These are phyloP conservation scores for Leucosporidium yakuticum DNA, from an alignment of 768 basidiomycete species.

Conservation along the genomic window DNA sequence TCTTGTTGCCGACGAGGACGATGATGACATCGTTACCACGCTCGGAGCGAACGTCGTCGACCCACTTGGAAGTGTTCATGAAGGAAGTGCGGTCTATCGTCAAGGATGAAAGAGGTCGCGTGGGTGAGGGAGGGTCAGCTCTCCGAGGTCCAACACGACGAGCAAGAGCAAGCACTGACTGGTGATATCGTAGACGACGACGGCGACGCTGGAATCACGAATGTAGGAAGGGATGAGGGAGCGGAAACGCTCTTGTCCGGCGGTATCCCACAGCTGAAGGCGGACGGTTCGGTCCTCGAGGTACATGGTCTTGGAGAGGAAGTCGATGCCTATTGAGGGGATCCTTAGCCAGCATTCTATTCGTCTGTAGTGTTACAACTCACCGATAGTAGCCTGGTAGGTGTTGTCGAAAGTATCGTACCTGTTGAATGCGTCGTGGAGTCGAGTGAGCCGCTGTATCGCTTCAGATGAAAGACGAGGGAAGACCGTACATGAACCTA, in stretches of 20 bases:
- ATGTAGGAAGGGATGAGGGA: constrained; percentile 98
- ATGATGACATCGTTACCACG: constrained; percentile 97
- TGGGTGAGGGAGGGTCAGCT: constrained; percentile 8
- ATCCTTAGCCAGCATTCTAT: neutral
- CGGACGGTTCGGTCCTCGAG: constrained; percentile 96
- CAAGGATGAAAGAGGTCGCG: neutral
- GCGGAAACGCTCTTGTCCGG: constrained; percentile 96
- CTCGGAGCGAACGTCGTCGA: constrained; percentile 97
- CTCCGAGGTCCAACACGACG: neutral
- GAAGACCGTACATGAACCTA: constrained; percentile 50
- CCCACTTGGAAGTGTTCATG: constrained; percentile 96
- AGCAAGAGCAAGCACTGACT: constrained; percentile 54
- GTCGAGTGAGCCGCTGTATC: neutral
- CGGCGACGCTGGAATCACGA: constrained; percentile 95
- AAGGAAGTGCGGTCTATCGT: constrained; percentile 90
- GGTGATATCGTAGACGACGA: constrained; percentile 96
- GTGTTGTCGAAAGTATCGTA: constrained; percentile 99
- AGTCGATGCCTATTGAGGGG: constrained; percentile 65
- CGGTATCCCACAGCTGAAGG: constrained; percentile 97
- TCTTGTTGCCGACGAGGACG: constrained; percentile 97
- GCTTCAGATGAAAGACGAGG: neutral
- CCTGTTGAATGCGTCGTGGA: constrained; percentile 60
- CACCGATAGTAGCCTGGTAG: constrained; percentile 77
- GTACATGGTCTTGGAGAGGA: constrained; percentile 99
- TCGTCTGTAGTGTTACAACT: neutral